Evolutionary conservation across 169 alveolate genomes (phyloP), one percentile per base, ranked within the genome.

Genomic region (Cryptosporidium muris): DNA sequence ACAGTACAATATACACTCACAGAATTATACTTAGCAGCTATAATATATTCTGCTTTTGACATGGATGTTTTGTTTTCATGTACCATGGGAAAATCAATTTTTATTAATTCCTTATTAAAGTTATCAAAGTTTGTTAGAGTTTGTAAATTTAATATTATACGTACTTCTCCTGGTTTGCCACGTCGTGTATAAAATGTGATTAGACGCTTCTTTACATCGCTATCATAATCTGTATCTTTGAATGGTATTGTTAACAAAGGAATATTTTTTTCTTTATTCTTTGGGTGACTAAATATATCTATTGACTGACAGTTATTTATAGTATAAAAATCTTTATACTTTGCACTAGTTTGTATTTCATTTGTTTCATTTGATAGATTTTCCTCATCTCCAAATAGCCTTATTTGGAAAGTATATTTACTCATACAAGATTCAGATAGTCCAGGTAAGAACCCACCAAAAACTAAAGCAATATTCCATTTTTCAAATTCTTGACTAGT

Each of bases 111-210:
- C 9, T 60, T 54, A 74, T 74, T 74, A 11, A 74, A 58, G 2
- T 45, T 43, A 60, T 74, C 85, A 74, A 74, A 74, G 47, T 74
- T 74, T 4, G 85, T 58, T 49, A 74, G 45, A 9, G 85, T 74
- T 49, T 74, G 85, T 42, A 74, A 43, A 58, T 74, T 74, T 25
- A 74, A 34, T 36, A 74, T 74, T 14, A 74, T 43, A 9, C 85
- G 38, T 14, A 74, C 85, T 49, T 74, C 85, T n/a, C 85, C 85
- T 38, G 74, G 74, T 34, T 74, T 74, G n/a, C 85, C 85, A 16
- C 85, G 43, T 58, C 85, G 54, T 11, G 85, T 74, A 36, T 48
- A 58, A 45, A 74, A 74, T n/a, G 60, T 51, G n/a, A 74, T 74
- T n/a, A 58, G 85, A 14, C 85, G 51, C 40, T 47, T 74, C 40